Base-by-base conservation (phyloP, 169 alveolate genomes). In the Cryptosporidium xiaoi region DNA sequence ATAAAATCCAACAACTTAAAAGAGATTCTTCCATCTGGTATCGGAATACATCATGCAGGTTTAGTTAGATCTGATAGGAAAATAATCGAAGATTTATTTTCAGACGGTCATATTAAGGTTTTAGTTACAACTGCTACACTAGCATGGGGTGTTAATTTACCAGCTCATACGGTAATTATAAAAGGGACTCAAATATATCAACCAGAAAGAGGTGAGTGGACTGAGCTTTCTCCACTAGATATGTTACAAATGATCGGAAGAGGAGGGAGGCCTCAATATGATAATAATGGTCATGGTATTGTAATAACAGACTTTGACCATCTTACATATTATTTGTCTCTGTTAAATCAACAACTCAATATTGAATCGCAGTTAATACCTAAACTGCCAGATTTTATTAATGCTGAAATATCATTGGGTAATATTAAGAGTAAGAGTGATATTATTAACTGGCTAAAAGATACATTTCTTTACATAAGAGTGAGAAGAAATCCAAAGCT, bases 101-200 rank as follows among this genome's bases (percentile, higher is more conserved):
- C 98, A 27, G 99, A 97, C 84, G 95, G 97, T 60, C 99, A 96
- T 90, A 92, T 98, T 27, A 96, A 97, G 91, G 98, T 99, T 27
- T 91, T 99, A 40, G 98, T 98, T 66, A 95, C 99, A n/a, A 99
- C 99, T 0, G 98, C 99, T 5, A 99, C 99, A 15, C 91, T 99
- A 69, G 99, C 99, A 7, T 98, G 99, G 99, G 99, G 99, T 65
- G 99, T 99, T 6, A 99, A 99, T 91, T 90, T 99, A 65, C 99
- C 99, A 8, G 99, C 99, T 1, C 99, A 98, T 90, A 97, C 99
- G 20, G 99, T 98, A 10, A 97, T 99, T 6, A 98, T 99, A 64
- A 98, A 98, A 92, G 99, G 99, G 5, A 98, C 99, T 2, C 97
- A 97, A 94, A 96, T 97, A 31, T 99, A 98, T 93, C 93, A 94